A percentile compares a stretch with the other conserved stretches of the same genome.
phyloP scores from a whole-genome alignment of 768 basidiomycete species.

The Termitomyces sp. region DNA sequence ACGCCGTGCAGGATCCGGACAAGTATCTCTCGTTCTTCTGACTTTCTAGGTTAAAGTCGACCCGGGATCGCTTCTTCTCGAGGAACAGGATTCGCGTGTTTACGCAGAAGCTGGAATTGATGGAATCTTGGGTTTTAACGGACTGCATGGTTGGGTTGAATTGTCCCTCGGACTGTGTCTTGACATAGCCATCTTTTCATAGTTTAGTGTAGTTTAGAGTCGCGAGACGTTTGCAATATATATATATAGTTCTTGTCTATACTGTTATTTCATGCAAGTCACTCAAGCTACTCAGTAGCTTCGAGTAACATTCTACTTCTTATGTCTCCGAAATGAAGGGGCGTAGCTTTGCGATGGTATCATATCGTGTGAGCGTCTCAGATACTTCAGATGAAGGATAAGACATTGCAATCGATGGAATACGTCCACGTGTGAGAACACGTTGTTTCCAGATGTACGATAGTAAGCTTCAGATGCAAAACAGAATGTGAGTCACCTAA shows the following conservation, averaged over 20 bases:
- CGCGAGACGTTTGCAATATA: constrained; percentile 7
- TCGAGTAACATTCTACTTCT: background rate
- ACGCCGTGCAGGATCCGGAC: constrained; percentile 1
- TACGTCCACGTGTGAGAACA: constrained; percentile 20
- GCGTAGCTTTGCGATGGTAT: constrained; percentile 4
- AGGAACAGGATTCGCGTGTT: constrained; percentile 4
- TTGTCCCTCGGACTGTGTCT: constrained; percentile 4
- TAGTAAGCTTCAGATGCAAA: background rate
- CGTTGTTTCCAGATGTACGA: constrained; percentile 12
- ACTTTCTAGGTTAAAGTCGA: constrained; percentile 8
- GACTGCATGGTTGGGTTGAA: background rate
- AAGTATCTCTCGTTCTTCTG: background rate
- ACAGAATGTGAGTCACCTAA: constrained; percentile 4
- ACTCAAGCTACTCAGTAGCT: background rate
- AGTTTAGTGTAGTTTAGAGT: constrained; percentile 13
- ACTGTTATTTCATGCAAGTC: background rate
- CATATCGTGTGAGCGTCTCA: background rate
- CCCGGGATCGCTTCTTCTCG: constrained; percentile 9
- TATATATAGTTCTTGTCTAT: constrained; percentile 4
- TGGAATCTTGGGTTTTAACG: constrained; percentile 13
- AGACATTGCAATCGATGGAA: constrained; percentile 20
- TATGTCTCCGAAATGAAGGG: constrained; percentile 12
- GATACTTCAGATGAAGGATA: constrained; percentile 4
- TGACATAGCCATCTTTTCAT: constrained; percentile 7
- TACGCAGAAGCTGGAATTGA: constrained; percentile 7